Conservation (phyloP, 495 filamentous ascomycete species). For the Clohesyomyces aquaticus region DNA sequence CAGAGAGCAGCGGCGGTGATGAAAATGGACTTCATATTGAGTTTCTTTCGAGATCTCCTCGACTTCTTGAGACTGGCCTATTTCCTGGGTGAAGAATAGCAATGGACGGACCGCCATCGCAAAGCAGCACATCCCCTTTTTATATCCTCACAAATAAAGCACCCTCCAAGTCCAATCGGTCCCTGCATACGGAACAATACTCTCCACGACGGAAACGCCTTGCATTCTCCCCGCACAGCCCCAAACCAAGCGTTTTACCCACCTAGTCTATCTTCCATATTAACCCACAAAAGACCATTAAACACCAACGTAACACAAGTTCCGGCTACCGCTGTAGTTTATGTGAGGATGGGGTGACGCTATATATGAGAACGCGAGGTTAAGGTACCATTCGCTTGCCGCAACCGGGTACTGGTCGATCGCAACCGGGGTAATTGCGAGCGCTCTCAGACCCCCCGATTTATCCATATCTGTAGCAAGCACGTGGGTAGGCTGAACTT, state of each 20-base stretch:
- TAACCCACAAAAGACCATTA: slow-evolving; percentile 5
- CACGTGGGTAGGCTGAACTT: too few species aligned
- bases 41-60: not conserved
- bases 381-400: slow-evolving; percentile 22
- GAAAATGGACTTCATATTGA: slow-evolving; percentile 29
- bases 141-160: not conserved
- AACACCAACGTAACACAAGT: slow-evolving; percentile 4
- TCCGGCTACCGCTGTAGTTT: slow-evolving; percentile 8
- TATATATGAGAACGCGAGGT: not conserved
- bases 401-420: slow-evolving; percentile 5
- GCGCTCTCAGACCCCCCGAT: too few species aligned
- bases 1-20: slow-evolving; percentile 24
- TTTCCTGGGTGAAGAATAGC: slow-evolving; percentile 4
- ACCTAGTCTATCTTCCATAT: slow-evolving; percentile 2
- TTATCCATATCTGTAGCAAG: too few species aligned
- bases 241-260: not conserved
- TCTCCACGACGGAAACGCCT: not conserved
- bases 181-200: not conserved
- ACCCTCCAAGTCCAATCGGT: not conserved
- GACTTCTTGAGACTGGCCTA: not conserved
- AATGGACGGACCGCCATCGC: not conserved
- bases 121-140: not conserved
- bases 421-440: not conserved
- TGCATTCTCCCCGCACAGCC: not conserved
- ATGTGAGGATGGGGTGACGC: slow-evolving; percentile 19